phyloP scores from a whole-genome alignment of 2,329 filamentous ascomycete species.

The Chalaropsis ovoidea region DNA sequence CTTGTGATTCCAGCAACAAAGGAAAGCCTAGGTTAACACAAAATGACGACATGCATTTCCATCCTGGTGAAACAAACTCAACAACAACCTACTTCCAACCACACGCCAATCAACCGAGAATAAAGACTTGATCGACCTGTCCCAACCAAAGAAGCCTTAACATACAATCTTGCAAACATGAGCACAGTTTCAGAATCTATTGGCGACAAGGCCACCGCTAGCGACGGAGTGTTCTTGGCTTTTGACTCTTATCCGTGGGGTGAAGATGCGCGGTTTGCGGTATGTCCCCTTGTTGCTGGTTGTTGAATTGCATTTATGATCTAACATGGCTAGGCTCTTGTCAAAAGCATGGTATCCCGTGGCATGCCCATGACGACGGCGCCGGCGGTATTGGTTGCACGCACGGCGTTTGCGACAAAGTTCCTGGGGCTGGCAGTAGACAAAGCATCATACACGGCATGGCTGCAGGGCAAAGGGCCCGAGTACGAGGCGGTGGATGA shows the following conservation, averaged over 20 bases:
- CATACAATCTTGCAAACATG: background rate
- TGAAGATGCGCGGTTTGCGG: slow-evolving; percentile 58
- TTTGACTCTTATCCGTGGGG: slow-evolving; percentile 59
- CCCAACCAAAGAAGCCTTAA: background rate
- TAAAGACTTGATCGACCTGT: background rate
- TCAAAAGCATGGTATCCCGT: slow-evolving; percentile 36
- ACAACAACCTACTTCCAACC: no score
- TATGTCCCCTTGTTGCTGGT: slow-evolving; percentile 29
- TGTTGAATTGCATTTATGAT: background rate
- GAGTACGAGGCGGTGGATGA: slow-evolving; percentile 32
- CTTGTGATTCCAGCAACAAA: background rate
- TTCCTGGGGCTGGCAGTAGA: slow-evolving; percentile 47
- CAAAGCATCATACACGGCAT: slow-evolving; percentile 57
- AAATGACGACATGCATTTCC: background rate
- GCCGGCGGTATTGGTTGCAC: slow-evolving; percentile 36
- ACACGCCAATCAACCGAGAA: background rate
- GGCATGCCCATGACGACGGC: slow-evolving; percentile 47
- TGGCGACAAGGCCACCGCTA: slow-evolving; percentile 27
- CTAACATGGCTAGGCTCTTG: slow-evolving; percentile 20
- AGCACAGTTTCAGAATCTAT: background rate
- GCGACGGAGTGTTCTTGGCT: slow-evolving; percentile 45
- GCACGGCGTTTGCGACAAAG: slow-evolving; percentile 55
- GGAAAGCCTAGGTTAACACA: background rate
- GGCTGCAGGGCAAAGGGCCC: slow-evolving; percentile 38
- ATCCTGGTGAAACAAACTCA: background rate